A percentile compares a stretch with the other conserved stretches of the same genome.
Evolutionary conservation across 2,329 filamentous ascomycete genomes (phyloP).

Genomic region (Cordyceps cicadae): DNA sequence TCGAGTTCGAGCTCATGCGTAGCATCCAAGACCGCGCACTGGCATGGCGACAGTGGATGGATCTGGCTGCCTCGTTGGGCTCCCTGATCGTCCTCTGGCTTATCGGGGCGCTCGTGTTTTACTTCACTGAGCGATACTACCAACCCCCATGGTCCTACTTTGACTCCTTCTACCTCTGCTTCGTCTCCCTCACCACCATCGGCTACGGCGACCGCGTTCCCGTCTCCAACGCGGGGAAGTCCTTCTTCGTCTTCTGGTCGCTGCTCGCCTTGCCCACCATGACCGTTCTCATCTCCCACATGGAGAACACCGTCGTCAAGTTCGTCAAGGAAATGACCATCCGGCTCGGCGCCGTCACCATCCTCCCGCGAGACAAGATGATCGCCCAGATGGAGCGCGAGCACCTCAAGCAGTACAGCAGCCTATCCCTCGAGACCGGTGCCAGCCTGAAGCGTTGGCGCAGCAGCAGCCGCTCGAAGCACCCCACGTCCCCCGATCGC

Average conservation of each 20-base stretch:
- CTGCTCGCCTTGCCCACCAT: constrained; percentile 78
- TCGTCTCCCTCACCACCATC: constrained; percentile 73
- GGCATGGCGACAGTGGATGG: constrained; percentile 63
- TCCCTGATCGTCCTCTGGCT: constrained; percentile 73
- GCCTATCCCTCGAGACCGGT: constrained; percentile 11
- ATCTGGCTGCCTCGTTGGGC: constrained; percentile 57
- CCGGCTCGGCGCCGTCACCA: constrained; percentile 49
- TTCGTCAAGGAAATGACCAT: constrained; percentile 47
- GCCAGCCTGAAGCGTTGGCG: not conserved
- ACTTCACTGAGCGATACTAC: constrained; percentile 40
- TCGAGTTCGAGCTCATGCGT: constrained; percentile 74
- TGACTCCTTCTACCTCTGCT: constrained; percentile 75
- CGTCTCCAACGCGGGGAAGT: constrained; percentile 66
- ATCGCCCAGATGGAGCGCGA: constrained; percentile 25
- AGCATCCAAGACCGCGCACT: constrained; percentile 61
- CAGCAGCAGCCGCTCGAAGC: not conserved
- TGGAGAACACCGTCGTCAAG: constrained; percentile 75
- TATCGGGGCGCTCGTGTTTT: constrained; percentile 68
- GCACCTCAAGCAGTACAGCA: constrained; percentile 36
- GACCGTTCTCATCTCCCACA: constrained; percentile 76
- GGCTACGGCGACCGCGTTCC: constrained; percentile 79
- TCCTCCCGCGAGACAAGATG: constrained; percentile 48
- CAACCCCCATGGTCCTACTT: constrained; percentile 64
- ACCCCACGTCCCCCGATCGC: not conserved
- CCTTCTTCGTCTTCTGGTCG: constrained; percentile 92